phyloP scores from a whole-genome alignment of 257 asterid genomes.

The Nicotiana paniculata region DNA sequence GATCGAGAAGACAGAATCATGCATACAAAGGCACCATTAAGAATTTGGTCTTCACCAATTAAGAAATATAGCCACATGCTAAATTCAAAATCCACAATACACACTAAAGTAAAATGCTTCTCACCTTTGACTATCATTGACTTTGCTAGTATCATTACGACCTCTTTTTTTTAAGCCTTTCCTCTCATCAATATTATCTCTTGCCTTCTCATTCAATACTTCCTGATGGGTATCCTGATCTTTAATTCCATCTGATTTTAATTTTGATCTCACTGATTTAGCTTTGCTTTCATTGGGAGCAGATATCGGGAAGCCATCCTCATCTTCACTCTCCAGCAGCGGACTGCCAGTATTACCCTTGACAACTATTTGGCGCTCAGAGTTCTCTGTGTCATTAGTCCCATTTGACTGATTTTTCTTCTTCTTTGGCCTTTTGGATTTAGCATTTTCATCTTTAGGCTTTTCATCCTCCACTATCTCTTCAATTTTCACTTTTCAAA shows the following conservation, averaged over 20 bases:
- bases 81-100: neutral
- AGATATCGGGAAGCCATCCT: slow-evolving; percentile 81
- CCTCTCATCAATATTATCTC: slow-evolving; percentile 21
- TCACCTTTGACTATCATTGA: slow-evolving; percentile 46
- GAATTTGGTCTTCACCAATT: neutral
- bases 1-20: neutral
- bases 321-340: slow-evolving; percentile 75
- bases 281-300: slow-evolving; percentile 22
- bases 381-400: slow-evolving; percentile 29
- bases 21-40: neutral
- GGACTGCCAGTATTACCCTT: slow-evolving; percentile 34
- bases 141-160: slow-evolving; percentile 35
- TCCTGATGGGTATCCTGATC: slow-evolving; percentile 22
- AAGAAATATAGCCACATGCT: neutral
- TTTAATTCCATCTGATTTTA: slow-evolving; percentile 16
- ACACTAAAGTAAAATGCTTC: neutral
- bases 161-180: slow-evolving; percentile 48
- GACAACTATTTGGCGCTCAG: slow-evolving; percentile 41
- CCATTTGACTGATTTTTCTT: slow-evolving; percentile 34
- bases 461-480: slow-evolving; percentile 78
- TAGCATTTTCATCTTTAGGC: slow-evolving; percentile 31
- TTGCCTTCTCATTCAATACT: slow-evolving; percentile 28
- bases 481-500: slow-evolving; percentile 63
- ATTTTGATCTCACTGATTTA: slow-evolving; percentile 19
- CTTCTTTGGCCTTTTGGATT: slow-evolving; percentile 43